phyloP scores from a whole-genome alignment of 352 stramenopile species.

The Globisporangium nunn region DNA sequence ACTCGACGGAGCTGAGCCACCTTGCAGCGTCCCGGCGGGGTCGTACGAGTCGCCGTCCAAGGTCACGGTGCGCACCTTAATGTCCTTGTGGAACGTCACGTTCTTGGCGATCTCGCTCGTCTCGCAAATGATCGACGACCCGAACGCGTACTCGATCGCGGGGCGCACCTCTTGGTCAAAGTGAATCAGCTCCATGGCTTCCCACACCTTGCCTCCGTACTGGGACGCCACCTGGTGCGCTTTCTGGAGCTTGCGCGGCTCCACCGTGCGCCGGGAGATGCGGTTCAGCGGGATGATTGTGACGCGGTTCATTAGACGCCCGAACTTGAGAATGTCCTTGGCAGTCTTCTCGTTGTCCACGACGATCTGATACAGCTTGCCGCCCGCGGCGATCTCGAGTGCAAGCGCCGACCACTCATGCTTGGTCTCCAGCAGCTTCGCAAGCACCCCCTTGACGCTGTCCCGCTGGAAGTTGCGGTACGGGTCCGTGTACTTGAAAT shows the following conservation, averaged over 20 bases:
- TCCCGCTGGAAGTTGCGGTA: constrained; percentile 92
- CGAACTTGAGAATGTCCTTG: constrained; percentile 97
- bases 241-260: constrained; percentile 66
- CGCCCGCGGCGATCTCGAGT: constrained; percentile 96
- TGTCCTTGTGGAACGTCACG: constrained; percentile 86
- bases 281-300: constrained; percentile 99
- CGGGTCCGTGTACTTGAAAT: constrained; percentile 96
- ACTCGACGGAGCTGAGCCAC: constrained; percentile 76
- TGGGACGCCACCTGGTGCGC: constrained; percentile 83
- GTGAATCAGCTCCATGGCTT: constrained; percentile 95
- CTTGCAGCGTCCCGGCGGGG: constrained; percentile 94
- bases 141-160: constrained; percentile 98
- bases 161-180: constrained; percentile 93
- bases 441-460: constrained; percentile 97
- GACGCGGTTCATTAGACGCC: constrained; percentile 93
- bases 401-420: constrained; percentile 91
- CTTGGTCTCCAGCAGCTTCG: constrained; percentile 93
- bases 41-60: constrained; percentile 98
- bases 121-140: constrained; percentile 97
- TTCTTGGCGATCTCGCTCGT: constrained; percentile 87
- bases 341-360: constrained; percentile 98
- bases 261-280: constrained; percentile 84
- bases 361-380: constrained; percentile 98
- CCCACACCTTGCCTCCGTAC: constrained; percentile 85
- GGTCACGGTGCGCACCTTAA: constrained; percentile 95